Percentiles rank a stretch among this genome's conserved stretches.
These are phyloP conservation scores for Benincasa hispida DNA, from an alignment of 306 rosid genomes.

Conservation along the genomic window DNA sequence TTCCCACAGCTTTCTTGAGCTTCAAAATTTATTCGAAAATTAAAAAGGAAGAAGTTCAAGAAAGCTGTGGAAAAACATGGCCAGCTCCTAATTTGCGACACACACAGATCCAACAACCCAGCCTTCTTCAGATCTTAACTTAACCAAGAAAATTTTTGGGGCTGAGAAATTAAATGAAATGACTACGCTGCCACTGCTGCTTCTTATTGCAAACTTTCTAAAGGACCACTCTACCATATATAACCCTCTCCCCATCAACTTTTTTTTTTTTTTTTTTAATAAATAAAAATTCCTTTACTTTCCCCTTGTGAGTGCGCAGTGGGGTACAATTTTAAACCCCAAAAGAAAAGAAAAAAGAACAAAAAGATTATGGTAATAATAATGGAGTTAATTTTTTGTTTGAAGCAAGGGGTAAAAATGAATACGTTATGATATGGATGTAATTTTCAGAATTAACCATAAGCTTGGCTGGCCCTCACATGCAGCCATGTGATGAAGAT, in stretches of 20 bases:
- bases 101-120: too few relatives aligned
- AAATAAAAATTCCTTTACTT: conserved; percentile 11
- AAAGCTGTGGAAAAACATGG: conserved; percentile 99
- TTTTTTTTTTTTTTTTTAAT: too few relatives aligned
- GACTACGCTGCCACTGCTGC: neutral
- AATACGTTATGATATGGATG: neutral
- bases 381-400: neutral
- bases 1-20: conserved; percentile 99
- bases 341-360: neutral
- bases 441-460: conserved; percentile 8
- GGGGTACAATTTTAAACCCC: conserved; percentile 21
- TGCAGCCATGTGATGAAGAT: conserved; percentile 73
- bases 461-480: conserved; percentile 62
- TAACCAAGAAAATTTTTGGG: too few relatives aligned
- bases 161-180: neutral
- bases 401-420: neutral
- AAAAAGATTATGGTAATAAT: neutral
- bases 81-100: conserved; percentile 19
- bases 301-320: conserved; percentile 63
- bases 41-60: conserved; percentile 54
- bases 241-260: conserved; percentile 16
- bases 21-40: conserved; percentile 18
- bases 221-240: conserved; percentile 5
- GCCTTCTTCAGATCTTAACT: too few relatives aligned
- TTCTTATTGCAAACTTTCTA: neutral